Evolutionary conservation across 352 stramenopile genomes (phyloP), one percentile per base, ranked within the genome.

Genomic region (Lagenidium sp.): DNA sequence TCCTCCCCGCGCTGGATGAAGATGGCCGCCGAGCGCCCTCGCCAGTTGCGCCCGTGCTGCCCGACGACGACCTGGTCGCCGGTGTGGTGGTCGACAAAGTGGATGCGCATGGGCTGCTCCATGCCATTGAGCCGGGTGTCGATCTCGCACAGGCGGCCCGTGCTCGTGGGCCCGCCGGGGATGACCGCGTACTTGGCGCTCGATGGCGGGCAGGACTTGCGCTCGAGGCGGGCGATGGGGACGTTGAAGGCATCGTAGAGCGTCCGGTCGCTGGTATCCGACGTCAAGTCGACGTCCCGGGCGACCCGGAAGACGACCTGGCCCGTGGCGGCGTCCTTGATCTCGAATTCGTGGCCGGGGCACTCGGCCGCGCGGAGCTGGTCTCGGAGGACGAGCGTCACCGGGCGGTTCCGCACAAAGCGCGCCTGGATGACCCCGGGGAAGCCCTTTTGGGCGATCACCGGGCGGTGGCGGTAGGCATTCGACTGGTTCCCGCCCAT

Each of bases 171-270:
- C 13, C 42, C 37, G 20, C 50, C 50, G 8, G 50, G 36, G 24
- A 47, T 32, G n/a, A 57, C 43, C 16, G 43, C 32, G 43, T 52
- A 52, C 24, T 38, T n/a, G 8, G 50, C 43, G 24, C 23, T 20
- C 5, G 0, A 1, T 2, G 43, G 42, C 4, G 34, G 20, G 0
- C 8, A 2, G 2, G 42, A 19, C 12, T 16, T 19, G 6, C 26
- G 29, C 18, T 52, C 35, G 34, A 51, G 50, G 39, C 52, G 25
- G 1, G 47, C 52, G 13, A 60, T 25, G 0, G 52, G 52, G 8
- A 60, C 40, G 11, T 40, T 28, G 18, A 50, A 59, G n/a, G 43
- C 43, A 18, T 59, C 50, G 6, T 53, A 44, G 21, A 59, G 21
- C 32, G 54, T 24, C 0, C 34, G 39, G n/a, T n/a, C n/a, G n/a